Evolutionary conservation across 129 eudicot genomes (phyloP).

Genomic region (Kitagawia praeruptora): DNA sequence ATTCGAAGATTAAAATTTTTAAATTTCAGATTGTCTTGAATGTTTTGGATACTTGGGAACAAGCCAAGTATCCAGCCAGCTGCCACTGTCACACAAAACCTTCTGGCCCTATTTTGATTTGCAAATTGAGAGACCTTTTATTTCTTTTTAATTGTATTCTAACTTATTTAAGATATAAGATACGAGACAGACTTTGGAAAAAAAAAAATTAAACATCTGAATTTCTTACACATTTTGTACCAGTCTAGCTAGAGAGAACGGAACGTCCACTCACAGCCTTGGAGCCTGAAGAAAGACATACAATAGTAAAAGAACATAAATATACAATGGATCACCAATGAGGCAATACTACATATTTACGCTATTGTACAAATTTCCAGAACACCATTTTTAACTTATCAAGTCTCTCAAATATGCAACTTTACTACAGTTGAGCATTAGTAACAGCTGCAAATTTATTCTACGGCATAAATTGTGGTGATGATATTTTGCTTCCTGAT

Average conservation of each 20-base stretch:
- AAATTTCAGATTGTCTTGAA: no score
- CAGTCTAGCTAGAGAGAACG: background rate
- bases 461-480: background rate
- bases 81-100: background rate
- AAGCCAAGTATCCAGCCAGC: background rate
- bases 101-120: no score
- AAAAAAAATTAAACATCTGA: background rate
- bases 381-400: background rate
- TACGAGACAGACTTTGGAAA: background rate
- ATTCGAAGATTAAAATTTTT: no score
- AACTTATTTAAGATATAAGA: no score
- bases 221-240: background rate
- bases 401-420: background rate
- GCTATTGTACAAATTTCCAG: background rate
- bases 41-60: background rate
- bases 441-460: constrained; percentile 4
- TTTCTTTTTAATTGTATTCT: no score
- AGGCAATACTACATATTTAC: background rate
- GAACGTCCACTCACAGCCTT: background rate
- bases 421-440: background rate
- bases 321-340: background rate
- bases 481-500: background rate
- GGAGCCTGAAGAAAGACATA: background rate
- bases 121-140: no score
- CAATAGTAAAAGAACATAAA: background rate